A percentile compares a stretch with the other conserved stretches of the same genome.
Conservation (phyloP, 2,329 filamentous ascomycete species). For the Cordyceps javanica region DNA sequence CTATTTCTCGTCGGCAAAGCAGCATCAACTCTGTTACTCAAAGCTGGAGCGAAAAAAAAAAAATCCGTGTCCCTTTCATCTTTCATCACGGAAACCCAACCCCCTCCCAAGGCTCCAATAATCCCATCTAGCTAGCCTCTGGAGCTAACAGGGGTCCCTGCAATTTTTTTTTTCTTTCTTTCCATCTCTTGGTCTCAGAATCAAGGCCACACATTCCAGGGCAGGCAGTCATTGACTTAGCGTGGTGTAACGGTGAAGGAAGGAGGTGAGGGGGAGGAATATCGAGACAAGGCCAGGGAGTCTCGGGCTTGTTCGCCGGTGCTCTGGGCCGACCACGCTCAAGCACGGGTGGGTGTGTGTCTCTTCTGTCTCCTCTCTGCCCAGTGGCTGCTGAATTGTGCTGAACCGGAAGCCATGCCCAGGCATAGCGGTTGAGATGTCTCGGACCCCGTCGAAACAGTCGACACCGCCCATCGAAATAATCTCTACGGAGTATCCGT, state of each 20-base stretch:
- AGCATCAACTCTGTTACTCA: not conserved
- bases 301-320: not conserved
- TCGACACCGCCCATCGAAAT: not conserved
- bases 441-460: not conserved
- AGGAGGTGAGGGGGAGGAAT: too few relatives aligned
- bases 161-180: too few relatives aligned
- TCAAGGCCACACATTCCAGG: not conserved
- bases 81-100: not conserved
- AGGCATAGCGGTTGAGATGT: not conserved
- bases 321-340: not conserved
- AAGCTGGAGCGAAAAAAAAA: not conserved
- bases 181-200: not conserved
- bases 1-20: not conserved
- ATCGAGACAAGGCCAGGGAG: not conserved
- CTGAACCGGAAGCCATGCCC: not conserved
- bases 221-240: not conserved
- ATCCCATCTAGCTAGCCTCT: slow-evolving; percentile 1
- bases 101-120: slow-evolving; percentile 2
- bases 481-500: not conserved
- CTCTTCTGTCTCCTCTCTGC: not conserved
- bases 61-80: not conserved
- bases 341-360: too few relatives aligned
- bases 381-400: not conserved
- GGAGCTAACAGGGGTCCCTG: slow-evolving; percentile 5
- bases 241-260: not conserved